Evolutionary conservation across 1,139 yeast genomes (phyloP).

Genomic region (Sugiyamaella japonica): DNA sequence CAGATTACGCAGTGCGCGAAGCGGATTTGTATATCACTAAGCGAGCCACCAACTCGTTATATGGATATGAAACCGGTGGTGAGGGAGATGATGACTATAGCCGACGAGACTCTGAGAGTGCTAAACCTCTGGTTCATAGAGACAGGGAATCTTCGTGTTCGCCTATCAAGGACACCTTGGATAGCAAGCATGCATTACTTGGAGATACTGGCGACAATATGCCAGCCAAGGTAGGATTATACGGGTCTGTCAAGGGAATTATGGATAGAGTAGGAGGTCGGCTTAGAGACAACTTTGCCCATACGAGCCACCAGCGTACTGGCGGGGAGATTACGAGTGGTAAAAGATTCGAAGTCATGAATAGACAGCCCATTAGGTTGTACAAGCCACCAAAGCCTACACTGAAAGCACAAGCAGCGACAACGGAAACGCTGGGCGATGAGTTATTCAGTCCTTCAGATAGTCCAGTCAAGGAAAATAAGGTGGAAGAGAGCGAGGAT

Average conservation of each 20-base stretch:
- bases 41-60: conserved; percentile 19
- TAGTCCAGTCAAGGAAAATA: background rate
- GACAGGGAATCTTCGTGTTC: conserved; percentile 4
- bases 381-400: conserved; percentile 5
- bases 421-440: too few relatives aligned
- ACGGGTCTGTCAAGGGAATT: conserved; percentile 17
- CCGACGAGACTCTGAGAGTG: conserved; percentile 18
- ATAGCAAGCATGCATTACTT: background rate
- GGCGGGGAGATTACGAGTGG: background rate
- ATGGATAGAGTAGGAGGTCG: conserved; percentile 16
- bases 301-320: background rate
- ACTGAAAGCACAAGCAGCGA: background rate
- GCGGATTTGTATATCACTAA: conserved; percentile 40
- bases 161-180: conserved; percentile 6
- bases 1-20: conserved; percentile 42
- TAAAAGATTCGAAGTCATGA: conserved; percentile 33
- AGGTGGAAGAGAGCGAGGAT: background rate
- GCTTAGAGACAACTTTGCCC: conserved; percentile 4
- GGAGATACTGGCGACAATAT: background rate
- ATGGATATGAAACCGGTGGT: conserved; percentile 17
- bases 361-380: conserved; percentile 31
- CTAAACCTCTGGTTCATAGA: conserved; percentile 19
- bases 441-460: background rate
- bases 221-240: conserved; percentile 2
- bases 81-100: conserved; percentile 22